Percentiles rank a stretch among this genome's conserved stretches.
Conservation (phyloP, 139 green algal genomes). For the Astrephomene gubernaculifera region DNA sequence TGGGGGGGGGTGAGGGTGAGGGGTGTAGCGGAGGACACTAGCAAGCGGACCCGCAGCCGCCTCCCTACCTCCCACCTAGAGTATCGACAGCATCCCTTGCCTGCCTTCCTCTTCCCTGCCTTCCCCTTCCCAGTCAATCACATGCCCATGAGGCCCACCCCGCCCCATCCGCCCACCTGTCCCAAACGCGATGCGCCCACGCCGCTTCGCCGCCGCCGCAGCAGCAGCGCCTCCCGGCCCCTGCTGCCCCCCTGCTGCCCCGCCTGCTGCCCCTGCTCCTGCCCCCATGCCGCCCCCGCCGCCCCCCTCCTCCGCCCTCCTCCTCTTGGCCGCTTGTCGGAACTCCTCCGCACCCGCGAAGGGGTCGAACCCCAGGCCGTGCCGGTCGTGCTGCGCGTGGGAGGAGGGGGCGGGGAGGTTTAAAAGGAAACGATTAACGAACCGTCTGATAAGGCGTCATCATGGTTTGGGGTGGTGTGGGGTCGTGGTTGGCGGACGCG, state of each 20-base stretch:
- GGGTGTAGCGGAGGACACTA: background rate
- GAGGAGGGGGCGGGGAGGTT: background rate
- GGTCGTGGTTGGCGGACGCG: no score
- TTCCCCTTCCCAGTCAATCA: no score
- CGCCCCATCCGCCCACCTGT: slow-evolving; percentile 82
- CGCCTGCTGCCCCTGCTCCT: background rate
- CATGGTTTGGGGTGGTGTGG: background rate
- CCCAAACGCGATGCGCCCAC: slow-evolving; percentile 87
- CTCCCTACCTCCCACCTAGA: no score
- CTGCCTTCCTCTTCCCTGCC: no score
- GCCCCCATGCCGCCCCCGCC: background rate
- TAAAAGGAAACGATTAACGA: background rate
- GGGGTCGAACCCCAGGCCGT: slow-evolving; percentile 94
- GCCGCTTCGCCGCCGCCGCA: slow-evolving; percentile 10
- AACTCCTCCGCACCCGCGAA: slow-evolving; percentile 92
- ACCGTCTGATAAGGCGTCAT: background rate
- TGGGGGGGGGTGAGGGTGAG: background rate
- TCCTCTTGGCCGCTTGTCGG: slow-evolving; percentile 46
- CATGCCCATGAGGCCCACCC: background rate
- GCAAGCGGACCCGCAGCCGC: background rate
- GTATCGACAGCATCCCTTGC: no score
- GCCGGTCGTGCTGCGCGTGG: slow-evolving; percentile 64
- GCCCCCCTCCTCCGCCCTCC: slow-evolving; percentile 19
- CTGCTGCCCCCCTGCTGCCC: background rate
- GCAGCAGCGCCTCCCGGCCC: background rate